phyloP scores from a whole-genome alignment of 371 early-diverging fungal genomes.

The Mucor plumbeus region DNA sequence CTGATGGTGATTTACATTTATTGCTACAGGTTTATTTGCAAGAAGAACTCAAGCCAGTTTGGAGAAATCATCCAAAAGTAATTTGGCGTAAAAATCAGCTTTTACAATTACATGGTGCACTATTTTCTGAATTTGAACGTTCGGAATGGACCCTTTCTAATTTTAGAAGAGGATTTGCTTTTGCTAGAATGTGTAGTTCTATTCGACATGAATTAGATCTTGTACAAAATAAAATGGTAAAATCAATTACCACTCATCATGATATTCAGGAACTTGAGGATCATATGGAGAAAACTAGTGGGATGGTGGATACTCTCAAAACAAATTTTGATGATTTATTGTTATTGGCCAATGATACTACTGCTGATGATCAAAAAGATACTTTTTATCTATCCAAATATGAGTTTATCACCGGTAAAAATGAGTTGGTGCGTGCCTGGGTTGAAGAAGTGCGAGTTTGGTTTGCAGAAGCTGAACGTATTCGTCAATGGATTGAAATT shows the following conservation, averaged over 20 bases:
- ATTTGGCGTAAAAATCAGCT: conserved; percentile 26
- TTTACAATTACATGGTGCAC: conserved; percentile 18
- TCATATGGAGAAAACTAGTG: conserved; percentile 36
- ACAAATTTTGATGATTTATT: conserved; percentile 36
- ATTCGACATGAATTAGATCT: conserved; percentile 54
- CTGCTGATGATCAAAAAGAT: conserved; percentile 3
- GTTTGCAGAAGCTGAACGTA: conserved; percentile 52
- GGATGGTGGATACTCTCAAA: conserved; percentile 30
- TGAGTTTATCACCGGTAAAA: conserved; percentile 38
- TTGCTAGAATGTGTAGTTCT: conserved; percentile 34
- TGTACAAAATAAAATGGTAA: conserved; percentile 50
- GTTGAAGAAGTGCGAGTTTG: conserved; percentile 54
- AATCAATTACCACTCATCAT: conserved; percentile 38
- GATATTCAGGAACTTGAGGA: conserved; percentile 48
- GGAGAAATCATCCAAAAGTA: conserved; percentile 29
- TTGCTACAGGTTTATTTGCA: conserved; percentile 6
- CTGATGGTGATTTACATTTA: conserved; percentile 31
- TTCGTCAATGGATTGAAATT: conserved; percentile 47
- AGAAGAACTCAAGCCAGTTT: conserved; percentile 13
- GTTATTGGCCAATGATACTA: neutral
- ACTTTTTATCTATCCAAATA: conserved; percentile 35
- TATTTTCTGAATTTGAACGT: conserved; percentile 32
- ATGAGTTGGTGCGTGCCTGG: conserved; percentile 48
- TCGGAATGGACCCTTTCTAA: conserved; percentile 26
- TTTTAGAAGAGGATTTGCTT: conserved; percentile 39